phyloP scores from a whole-genome alignment of 1,139 yeast species.

The Pichia sp. region DNA sequence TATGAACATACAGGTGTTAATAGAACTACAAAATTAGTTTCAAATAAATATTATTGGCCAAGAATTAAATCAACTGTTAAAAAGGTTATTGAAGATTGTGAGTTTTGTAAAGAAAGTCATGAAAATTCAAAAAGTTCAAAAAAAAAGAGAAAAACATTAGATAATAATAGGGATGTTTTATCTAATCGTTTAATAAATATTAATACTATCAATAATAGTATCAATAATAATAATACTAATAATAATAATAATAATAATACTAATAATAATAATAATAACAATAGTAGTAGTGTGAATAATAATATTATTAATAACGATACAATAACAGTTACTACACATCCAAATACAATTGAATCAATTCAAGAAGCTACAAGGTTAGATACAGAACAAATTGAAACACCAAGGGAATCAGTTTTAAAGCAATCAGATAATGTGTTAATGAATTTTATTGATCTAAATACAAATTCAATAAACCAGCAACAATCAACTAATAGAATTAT shows the following conservation, averaged over 20 bases:
- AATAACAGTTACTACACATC: neutral
- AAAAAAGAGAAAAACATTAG: neutral
- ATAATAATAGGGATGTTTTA: neutral
- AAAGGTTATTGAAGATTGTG: slow-evolving; percentile 70
- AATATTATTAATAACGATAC: neutral
- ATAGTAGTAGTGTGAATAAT: no score
- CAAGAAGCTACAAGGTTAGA: slow-evolving; percentile 3
- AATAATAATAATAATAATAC: no score
- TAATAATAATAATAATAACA: no score
- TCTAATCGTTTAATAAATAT: no score
- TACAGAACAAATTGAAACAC: slow-evolving; percentile 2
- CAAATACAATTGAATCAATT: neutral
- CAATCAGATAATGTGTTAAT: slow-evolving; percentile 8
- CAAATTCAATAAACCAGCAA: neutral
- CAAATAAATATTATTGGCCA: slow-evolving; percentile 86
- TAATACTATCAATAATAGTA: no score
- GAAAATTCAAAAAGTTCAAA: slow-evolving; percentile 1
- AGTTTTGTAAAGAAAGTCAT: slow-evolving; percentile 53
- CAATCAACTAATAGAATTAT: neutral
- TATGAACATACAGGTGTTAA: slow-evolving; percentile 66
- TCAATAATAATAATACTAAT: no score
- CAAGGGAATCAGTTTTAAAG: slow-evolving; percentile 4
- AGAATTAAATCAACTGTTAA: slow-evolving; percentile 85
- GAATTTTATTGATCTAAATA: slow-evolving; percentile 2
- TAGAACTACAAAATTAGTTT: slow-evolving; percentile 69